phyloP scores from a whole-genome alignment of 331 rosid species.

The Dryas integrifolia region DNA sequence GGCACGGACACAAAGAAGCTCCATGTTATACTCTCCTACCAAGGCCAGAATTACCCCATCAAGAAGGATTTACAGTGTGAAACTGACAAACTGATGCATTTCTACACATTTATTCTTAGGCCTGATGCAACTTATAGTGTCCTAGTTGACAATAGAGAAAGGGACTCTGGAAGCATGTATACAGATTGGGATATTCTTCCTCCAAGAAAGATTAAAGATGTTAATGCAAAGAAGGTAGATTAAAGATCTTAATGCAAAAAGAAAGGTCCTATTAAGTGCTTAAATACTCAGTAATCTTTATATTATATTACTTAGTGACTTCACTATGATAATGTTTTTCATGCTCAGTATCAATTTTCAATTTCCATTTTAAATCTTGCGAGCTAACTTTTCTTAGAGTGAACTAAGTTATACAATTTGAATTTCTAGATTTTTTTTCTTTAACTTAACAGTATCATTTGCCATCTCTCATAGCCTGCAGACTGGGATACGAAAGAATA shows the following conservation, averaged over 20 bases:
- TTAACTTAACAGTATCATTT: slow-evolving; percentile 20
- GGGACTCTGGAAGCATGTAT: slow-evolving; percentile 85
- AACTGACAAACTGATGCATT: slow-evolving; percentile 80
- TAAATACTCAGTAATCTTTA: slow-evolving; percentile 13
- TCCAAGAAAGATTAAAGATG: slow-evolving; percentile 63
- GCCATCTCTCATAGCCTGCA: slow-evolving; percentile 50
- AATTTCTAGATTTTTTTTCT: neutral
- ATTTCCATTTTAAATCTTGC: neutral
- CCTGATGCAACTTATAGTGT: slow-evolving; percentile 77
- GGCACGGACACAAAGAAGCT: slow-evolving; percentile 85
- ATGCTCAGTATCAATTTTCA: neutral
- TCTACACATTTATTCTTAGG: slow-evolving; percentile 76
- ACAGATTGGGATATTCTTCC: slow-evolving; percentile 91
- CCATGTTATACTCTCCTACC: slow-evolving; percentile 72
- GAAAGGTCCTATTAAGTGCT: slow-evolving; percentile 38
- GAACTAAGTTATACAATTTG: neutral
- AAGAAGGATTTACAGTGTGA: slow-evolving; percentile 84
- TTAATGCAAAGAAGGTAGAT: slow-evolving; percentile 74
- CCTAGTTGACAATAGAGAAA: slow-evolving; percentile 72
- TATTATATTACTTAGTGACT: slow-evolving; percentile 12
- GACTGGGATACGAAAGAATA: slow-evolving; percentile 81
- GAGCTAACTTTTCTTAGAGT: neutral
- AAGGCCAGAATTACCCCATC: slow-evolving; percentile 82
- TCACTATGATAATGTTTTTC: neutral
- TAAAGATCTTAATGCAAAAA: slow-evolving; percentile 47